Evolutionary conservation across 345 rosid species (phyloP).

Genomic region (Brassica juncea): DNA sequence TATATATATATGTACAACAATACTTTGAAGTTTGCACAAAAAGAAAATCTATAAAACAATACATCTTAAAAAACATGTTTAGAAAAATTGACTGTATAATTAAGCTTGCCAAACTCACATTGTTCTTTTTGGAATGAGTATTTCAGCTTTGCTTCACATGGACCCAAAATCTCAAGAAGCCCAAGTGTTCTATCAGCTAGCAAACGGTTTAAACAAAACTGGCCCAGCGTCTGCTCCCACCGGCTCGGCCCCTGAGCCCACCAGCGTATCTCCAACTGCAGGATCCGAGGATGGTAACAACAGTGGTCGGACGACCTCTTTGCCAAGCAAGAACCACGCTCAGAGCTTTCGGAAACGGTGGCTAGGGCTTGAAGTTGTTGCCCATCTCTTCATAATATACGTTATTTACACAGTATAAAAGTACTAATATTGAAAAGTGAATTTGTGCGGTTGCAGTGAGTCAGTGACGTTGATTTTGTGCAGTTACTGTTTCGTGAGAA

Average conservation of each 20-base stretch:
- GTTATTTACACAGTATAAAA: neutral
- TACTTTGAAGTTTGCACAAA: neutral
- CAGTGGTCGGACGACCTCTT: slow-evolving; percentile 10
- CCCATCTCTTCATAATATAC: neutral
- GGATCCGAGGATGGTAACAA: slow-evolving; percentile 18
- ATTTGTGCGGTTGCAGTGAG: neutral
- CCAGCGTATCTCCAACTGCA: slow-evolving; percentile 21
- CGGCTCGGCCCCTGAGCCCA: slow-evolving; percentile 28
- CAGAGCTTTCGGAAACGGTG: slow-evolving; percentile 27
- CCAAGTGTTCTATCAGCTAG: slow-evolving; percentile 59
- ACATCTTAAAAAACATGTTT: neutral
- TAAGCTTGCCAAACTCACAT: neutral
- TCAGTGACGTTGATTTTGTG: neutral
- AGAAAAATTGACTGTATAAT: neutral
- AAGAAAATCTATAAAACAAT: neutral
- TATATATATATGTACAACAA: neutral
- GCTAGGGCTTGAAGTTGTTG: slow-evolving; percentile 15
- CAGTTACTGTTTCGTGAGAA: slow-evolving; percentile 14
- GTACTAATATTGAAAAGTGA: neutral
- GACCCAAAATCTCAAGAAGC: slow-evolving; percentile 74
- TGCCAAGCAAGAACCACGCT: slow-evolving; percentile 28
- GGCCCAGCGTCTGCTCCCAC: slow-evolving; percentile 23
- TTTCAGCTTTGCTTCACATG: slow-evolving; percentile 58
- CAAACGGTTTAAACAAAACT: slow-evolving; percentile 34
- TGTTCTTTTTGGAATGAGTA: neutral